These are phyloP conservation scores for Saturnispora galanensis DNA, from an alignment of 805 yeast species.

Conservation along the genomic window DNA sequence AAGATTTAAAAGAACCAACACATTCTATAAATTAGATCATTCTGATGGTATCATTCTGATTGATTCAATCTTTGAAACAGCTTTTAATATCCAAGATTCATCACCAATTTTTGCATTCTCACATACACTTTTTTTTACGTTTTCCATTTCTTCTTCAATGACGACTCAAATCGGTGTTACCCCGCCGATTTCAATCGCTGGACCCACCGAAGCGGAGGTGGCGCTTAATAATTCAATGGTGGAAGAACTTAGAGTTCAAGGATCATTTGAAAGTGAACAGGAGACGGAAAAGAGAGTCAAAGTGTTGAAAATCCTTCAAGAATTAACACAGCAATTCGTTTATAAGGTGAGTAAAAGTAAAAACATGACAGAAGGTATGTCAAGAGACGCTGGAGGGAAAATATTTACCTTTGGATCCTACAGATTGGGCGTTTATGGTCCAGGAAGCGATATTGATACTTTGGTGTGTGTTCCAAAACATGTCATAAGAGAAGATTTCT, in stretches of 20 bases:
- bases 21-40: neutral
- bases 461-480: slow-evolving; percentile 96
- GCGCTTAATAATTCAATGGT: slow-evolving; percentile 66
- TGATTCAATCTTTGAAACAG: too few species aligned
- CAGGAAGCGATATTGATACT: slow-evolving; percentile 96
- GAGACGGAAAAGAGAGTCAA: slow-evolving; percentile 76
- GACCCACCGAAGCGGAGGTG: slow-evolving; percentile 76
- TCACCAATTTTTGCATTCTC: too few species aligned
- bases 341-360: slow-evolving; percentile 66
- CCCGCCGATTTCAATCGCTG: slow-evolving; percentile 75
- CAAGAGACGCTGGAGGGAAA: slow-evolving; percentile 94
- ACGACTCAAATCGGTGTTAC: slow-evolving; percentile 53
- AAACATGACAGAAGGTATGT: slow-evolving; percentile 97
- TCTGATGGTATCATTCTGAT: too few species aligned
- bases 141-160: neutral
- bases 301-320: slow-evolving; percentile 62
- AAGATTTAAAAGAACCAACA: neutral
- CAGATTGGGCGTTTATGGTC: slow-evolving; percentile 92
- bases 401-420: slow-evolving; percentile 95
- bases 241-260: slow-evolving; percentile 67
- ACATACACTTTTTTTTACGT: neutral
- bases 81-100: neutral
- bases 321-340: slow-evolving; percentile 72
- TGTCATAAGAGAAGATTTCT: slow-evolving; percentile 83
- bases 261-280: slow-evolving; percentile 80